These are phyloP conservation scores for Plasmodium adleri DNA, from an alignment of 169 alveolate species.

Conservation along the genomic window DNA sequence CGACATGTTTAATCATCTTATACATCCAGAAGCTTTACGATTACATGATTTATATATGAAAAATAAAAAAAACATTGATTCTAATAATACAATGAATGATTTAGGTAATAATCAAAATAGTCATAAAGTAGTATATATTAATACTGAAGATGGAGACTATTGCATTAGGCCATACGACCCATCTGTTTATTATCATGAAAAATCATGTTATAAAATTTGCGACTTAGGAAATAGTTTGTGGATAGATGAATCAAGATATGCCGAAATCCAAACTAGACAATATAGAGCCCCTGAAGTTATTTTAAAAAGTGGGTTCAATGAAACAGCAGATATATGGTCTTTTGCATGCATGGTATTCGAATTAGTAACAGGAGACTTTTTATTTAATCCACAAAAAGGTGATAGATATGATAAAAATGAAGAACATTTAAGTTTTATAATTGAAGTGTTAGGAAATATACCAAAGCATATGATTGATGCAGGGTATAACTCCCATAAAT, in stretches of 20 bases:
- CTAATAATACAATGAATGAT: slow-evolving; percentile 5
- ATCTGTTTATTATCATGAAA: slow-evolving; percentile 82
- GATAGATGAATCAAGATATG: slow-evolving; percentile 96
- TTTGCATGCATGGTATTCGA: slow-evolving; percentile 98
- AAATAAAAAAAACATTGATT: slow-evolving; percentile 19
- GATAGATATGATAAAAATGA: slow-evolving; percentile 82
- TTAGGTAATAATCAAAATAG: slow-evolving; percentile 29
- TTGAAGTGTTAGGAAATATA: slow-evolving; percentile 94
- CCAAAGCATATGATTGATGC: slow-evolving; percentile 90
- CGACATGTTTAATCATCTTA: slow-evolving; percentile 49
- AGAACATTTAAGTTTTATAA: slow-evolving; percentile 85
- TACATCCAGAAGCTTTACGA: slow-evolving; percentile 65
- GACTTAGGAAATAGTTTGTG: slow-evolving; percentile 99
- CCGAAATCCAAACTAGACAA: slow-evolving; percentile 98
- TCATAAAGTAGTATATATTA: slow-evolving; percentile 72
- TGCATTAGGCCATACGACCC: slow-evolving; percentile 81
- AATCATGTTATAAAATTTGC: slow-evolving; percentile 92
- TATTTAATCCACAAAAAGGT: slow-evolving; percentile 96
- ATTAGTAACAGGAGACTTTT: slow-evolving; percentile 97
- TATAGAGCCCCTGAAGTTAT: slow-evolving; percentile 99
- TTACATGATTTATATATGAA: slow-evolving; percentile 31
- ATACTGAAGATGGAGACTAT: slow-evolving; percentile 79
- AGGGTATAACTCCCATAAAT: slow-evolving; percentile 85
- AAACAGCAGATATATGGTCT: slow-evolving; percentile 98
- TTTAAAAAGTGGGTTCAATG: slow-evolving; percentile 94